Evolutionary conservation across 2,329 filamentous ascomycete species (phyloP).

Genomic region (Fusarium globosum): DNA sequence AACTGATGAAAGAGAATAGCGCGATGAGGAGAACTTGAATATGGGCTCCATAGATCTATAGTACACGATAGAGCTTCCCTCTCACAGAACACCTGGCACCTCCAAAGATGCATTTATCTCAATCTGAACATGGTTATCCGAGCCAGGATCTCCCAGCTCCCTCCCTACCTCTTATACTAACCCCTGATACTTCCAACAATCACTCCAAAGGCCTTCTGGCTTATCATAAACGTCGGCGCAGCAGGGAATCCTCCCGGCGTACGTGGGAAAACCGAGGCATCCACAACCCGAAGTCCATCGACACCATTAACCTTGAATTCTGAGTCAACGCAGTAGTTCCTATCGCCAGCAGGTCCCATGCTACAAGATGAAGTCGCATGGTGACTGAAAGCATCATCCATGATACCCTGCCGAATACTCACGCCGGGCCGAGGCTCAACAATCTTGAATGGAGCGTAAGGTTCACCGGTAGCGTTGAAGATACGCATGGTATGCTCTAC

Average conservation of each 20-base stretch:
- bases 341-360: slow-evolving; percentile 65
- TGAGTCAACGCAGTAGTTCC: slow-evolving; percentile 64
- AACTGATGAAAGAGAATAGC: fast-evolving
- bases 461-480: slow-evolving; percentile 46
- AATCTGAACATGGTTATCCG: fast-evolving
- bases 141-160: too few relatives aligned
- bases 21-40: fast-evolving
- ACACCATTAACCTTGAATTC: slow-evolving; percentile 67
- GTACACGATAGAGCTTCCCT: neutral
- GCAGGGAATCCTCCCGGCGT: slow-evolving; percentile 24
- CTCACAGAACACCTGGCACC: fast-evolving
- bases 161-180: too few relatives aligned
- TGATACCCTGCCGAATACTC: slow-evolving; percentile 59
- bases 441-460: slow-evolving; percentile 22
- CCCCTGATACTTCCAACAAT: neutral
- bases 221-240: slow-evolving; percentile 31
- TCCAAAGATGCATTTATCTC: fast-evolving
- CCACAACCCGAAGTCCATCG: slow-evolving; percentile 66
- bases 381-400: slow-evolving; percentile 65
- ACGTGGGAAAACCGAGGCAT: slow-evolving; percentile 66
- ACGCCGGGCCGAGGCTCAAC: slow-evolving; percentile 52
- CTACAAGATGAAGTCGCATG: slow-evolving; percentile 66
- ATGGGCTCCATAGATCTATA: neutral
- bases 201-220: slow-evolving; percentile 15
- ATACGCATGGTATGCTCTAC: slow-evolving; percentile 33